These are phyloP conservation scores for Penicillium sp. DNA, from an alignment of 2,329 filamentous ascomycete genomes.

Conservation along the genomic window DNA sequence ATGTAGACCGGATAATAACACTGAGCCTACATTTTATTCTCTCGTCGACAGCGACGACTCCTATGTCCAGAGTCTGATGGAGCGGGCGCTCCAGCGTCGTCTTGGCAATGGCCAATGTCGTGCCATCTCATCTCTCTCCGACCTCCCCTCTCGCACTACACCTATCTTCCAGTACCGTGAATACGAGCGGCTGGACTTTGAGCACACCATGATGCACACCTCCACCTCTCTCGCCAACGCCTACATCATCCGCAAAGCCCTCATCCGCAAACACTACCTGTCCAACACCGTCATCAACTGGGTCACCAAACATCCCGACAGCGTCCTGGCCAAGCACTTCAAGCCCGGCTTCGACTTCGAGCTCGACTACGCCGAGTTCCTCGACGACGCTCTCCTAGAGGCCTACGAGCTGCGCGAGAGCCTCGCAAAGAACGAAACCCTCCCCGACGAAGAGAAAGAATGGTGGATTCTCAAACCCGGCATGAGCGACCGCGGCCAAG, in stretches of 20 bases:
- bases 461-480: slow-evolving; percentile 99
- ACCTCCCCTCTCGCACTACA: slow-evolving; percentile 40
- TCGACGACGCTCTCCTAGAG: slow-evolving; percentile 86
- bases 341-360: slow-evolving; percentile 79
- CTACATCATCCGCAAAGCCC: slow-evolving; percentile 89
- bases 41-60: slow-evolving; percentile 74
- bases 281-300: slow-evolving; percentile 74
- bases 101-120: too few species aligned
- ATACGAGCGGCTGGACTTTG: slow-evolving; percentile 84
- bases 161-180: slow-evolving; percentile 67
- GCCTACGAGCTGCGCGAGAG: slow-evolving; percentile 78
- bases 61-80: slow-evolving; percentile 81
- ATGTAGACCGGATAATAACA: slow-evolving; percentile 33
- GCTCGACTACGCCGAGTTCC: slow-evolving; percentile 90
- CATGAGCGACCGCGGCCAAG: slow-evolving; percentile 93
- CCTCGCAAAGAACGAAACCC: slow-evolving; percentile 58
- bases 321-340: slow-evolving; percentile 60
- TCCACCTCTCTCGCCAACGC: slow-evolving; percentile 65
- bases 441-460: slow-evolving; percentile 57
- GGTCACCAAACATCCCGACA: slow-evolving; percentile 71
- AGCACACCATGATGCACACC: slow-evolving; percentile 59
- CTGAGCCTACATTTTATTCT: slow-evolving; percentile 52
- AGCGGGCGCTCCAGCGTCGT: slow-evolving; percentile 58
- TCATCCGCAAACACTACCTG: slow-evolving; percentile 93
- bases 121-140: too few species aligned